Evolutionary conservation across 768 basidiomycete genomes (phyloP), one percentile per base, ranked within the genome.

Genomic region (Saitozyma sp.): DNA sequence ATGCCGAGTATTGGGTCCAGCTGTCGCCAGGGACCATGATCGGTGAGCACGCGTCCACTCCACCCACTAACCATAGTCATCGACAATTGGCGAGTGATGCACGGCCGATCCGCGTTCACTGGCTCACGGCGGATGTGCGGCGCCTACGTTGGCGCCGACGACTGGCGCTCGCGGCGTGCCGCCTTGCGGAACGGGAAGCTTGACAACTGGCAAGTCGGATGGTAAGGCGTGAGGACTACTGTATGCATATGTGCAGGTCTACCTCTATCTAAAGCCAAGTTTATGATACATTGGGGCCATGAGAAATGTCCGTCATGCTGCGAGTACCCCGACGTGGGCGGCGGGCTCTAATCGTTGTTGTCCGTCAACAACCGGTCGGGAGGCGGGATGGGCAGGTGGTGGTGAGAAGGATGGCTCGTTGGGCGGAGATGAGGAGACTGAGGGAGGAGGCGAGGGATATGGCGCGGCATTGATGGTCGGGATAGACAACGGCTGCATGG

Each of bases 61-160:
- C 14, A 17, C 2, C 10, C 19, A 29, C 54, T 65, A 42, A 54
- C 42, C 48, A 48, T 70, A 91, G 91, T 92, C 19, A 83, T 95
- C 54, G 89, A 98, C 78, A 97, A 98, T 75, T 89, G 95, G 79
- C 86, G 95, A 19, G 91, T 97, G 11, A 82, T 98, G 54, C 95
- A 97, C 69, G 95, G 95, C 11, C 87, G 95, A n/a, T 91, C 92
- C 0, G 85, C 87, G 0, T 98, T 96, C 75, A 84, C 85, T 11
- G 95, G 95, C 10, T 86, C 86, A 77, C 86, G 95, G 3, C 85
- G 90, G 1, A 91, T 99, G 87, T 97, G 95, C 73, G 95, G 95
- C 2, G 96, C 95, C 0, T 99, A 99, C 76, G 85, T 97, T 61
- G 90, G 91, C 0, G 82, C 85, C 11, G 95, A 99, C 76, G 96